phyloP scores from a whole-genome alignment of 148 eudicot genomes.

The Selenicereus undatus region DNA sequence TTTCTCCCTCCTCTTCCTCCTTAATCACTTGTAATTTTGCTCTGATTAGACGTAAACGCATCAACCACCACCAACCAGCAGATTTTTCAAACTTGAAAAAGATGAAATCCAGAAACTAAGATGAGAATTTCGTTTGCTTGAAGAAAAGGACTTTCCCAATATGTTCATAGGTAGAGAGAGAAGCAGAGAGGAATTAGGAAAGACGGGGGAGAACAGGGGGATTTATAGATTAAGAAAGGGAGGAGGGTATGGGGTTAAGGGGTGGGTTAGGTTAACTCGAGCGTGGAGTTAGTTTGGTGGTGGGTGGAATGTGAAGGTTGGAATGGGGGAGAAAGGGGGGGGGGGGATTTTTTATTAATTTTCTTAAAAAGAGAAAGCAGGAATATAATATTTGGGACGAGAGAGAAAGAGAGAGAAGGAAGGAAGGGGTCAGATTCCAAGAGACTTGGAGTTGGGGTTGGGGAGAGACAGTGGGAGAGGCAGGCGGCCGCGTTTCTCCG shows the following conservation, averaged over 20 bases:
- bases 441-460: not conserved
- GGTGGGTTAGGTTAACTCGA: conserved; percentile 19
- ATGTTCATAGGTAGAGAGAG: not conserved
- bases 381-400: not conserved
- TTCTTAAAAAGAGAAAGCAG: not conserved
- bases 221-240: conserved; percentile 26
- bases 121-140: not conserved
- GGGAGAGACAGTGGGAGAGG: conserved; percentile 1
- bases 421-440: conserved; percentile 28
- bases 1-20: not conserved
- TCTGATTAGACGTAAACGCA: not conserved
- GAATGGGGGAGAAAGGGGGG: too few relatives aligned
- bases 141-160: conserved; percentile 12
- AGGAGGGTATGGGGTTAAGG: not conserved
- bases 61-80: not conserved
- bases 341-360: not conserved
- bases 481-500: conserved; percentile 39
- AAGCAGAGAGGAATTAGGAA: conserved; percentile 5
- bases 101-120: not conserved
- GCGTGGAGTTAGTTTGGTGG: conserved; percentile 21
- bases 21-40: not conserved
- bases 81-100: not conserved
- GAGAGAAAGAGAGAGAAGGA: too few relatives aligned
- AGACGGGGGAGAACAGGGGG: not conserved
- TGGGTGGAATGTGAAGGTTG: not conserved